These are phyloP conservation scores for sunflower (Helianthus annuus) DNA, from an alignment of 129 eudicot species.

Conservation along the genomic window DNA sequence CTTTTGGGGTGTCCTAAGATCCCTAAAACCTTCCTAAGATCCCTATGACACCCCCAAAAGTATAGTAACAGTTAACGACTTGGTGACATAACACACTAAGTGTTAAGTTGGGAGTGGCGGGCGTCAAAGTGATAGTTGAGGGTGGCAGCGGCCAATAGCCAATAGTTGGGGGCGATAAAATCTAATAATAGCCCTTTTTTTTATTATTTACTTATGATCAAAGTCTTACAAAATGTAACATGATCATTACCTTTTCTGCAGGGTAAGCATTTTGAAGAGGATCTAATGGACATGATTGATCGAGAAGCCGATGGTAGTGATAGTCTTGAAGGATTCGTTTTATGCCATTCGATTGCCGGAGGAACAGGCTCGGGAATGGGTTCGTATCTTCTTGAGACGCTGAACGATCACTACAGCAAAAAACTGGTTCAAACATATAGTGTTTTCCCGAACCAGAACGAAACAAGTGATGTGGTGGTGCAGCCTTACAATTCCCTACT, in stretches of 20 bases:
- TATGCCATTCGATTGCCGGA: constrained; percentile 95
- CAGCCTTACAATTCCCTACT: constrained; percentile 92
- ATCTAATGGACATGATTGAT: constrained; percentile 94
- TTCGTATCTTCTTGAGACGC: constrained; percentile 77
- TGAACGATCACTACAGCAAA: constrained; percentile 90
- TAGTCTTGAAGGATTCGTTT: constrained; percentile 92
- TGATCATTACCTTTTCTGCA: constrained; percentile 27
- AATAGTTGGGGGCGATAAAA: no score
- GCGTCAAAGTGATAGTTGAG: no score
- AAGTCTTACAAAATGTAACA: background rate
- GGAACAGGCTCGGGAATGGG: constrained; percentile 99
- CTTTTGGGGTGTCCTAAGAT: no score
- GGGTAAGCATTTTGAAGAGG: constrained; percentile 93
- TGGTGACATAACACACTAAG: no score
- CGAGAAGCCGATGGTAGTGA: constrained; percentile 99
- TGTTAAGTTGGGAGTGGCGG: no score
- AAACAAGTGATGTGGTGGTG: constrained; percentile 94
- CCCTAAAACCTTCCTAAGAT: no score
- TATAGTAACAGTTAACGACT: no score
- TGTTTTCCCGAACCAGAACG: constrained; percentile 86
- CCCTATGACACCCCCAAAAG: no score
- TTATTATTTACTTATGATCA: background rate
- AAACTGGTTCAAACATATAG: constrained; percentile 86
- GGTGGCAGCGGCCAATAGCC: no score
- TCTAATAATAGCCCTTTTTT: background rate